Base-by-base conservation (phyloP, 306 rosid species). In the Fagus crenata region DNA sequence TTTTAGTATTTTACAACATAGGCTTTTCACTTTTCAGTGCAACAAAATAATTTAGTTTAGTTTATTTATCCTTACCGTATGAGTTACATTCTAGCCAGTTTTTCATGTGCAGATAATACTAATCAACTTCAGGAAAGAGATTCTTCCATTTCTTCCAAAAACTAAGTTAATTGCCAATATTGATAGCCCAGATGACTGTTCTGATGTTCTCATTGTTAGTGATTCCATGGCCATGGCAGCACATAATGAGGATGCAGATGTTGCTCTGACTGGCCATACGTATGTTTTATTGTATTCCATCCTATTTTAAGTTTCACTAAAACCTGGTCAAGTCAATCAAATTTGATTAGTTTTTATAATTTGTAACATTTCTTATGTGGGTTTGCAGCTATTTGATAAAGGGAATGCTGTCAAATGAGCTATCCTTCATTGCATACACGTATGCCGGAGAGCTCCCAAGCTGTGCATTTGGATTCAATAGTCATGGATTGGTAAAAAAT, bases 401-500 rank as follows among this genome's bases (percentile, higher is more conserved):
- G 77, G 96, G 85, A 81, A 83, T 77, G 43, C 80, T 91, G 77
- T 74, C 87, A 68, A 71, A 83, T 81, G 96, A 90, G 49, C 4
- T 53, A 2, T 89, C 90, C 72, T 90, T 84, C 61, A 68, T 92
- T 56, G 99, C 89, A 76, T 92, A 89, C 68, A 92, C 97, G 2
- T 92, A 90, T 53, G 96, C 97, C 4, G 98, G 97, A 82, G 97
- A 95, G 86, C 97, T 92, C 58, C 99, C 98, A 67, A 95, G 90
- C 79, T 86, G 93, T 79, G 97, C 92, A 28, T 89, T 86, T 17
- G 92, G 90, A 74, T 84, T 88, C 85, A 91, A 93, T 74, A 85
- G 76, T 61, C 87, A 86, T 81, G 96, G 98, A 77, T 75, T 89
- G 77, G 98, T 91, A 85, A 81, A 53, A 7, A 39, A 64, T 49